Base-by-base conservation (phyloP, 2,329 filamentous ascomycete genomes). In the Epichloe uncinata region DNA sequence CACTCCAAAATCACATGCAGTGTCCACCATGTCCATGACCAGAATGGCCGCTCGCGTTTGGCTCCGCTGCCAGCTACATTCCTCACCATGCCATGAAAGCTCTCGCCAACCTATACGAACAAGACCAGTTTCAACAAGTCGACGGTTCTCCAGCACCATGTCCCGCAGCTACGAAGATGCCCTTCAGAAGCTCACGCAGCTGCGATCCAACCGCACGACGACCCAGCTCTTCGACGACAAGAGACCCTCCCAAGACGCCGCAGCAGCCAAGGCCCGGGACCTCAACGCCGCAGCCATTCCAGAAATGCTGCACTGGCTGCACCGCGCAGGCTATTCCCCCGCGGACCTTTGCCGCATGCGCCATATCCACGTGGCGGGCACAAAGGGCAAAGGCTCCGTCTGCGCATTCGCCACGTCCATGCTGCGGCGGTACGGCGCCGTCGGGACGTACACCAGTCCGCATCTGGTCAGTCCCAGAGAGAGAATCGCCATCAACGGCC, bases 351-450 rank as follows among this genome's bases (percentile, higher is more conserved):
- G 65, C 12, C 56, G 60, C 4, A 65, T 77, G 47, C 67, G 66
- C 15, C 75, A 74, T 56, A 80, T 97, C 53, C 91, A 97, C 63
- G 81, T 97, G 43, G 87, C 91, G 1, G 91, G 91, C 12, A 96
- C 90, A 4, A 97, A 96, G 65, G 91, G 91, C 53, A 97, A 96
- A 66, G 90, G 90, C 40, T 93, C 87, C 2, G 89, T 88, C 0
- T 87, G 85, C 56, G 85, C 90, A 9, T 91, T 90, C 63, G 78
- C 88, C 18, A 87, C 88, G 13, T 82, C 82, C 2, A 86, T 95
- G 54, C 72, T 95, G n/a, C 69, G 73, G 3, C 70, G 59, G 51
- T 66, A 69, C 42, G 65, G 50, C 54, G 60, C 56, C 64, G 65
- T 93, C 26, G 89, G 89, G 38, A 80, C 89, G 1, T 95, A 88